Conservation (phyloP, 768 basidiomycete species). For the Russula foetens region DNA sequence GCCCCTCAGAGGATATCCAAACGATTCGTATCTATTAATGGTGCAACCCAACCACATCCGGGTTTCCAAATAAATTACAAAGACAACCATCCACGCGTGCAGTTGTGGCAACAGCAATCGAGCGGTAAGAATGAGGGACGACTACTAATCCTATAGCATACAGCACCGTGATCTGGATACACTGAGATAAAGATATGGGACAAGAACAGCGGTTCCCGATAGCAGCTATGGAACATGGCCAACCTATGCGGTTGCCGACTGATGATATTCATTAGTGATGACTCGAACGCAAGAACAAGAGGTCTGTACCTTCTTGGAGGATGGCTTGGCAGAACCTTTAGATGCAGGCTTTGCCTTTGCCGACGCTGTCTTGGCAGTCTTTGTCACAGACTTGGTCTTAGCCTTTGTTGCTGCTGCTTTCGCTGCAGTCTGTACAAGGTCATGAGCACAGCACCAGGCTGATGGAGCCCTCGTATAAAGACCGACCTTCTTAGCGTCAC, state of each 20-base stretch:
- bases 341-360: conserved; percentile 16
- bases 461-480: neutral
- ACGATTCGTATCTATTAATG: neutral
- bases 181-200: conserved; percentile 17
- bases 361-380: conserved; percentile 5
- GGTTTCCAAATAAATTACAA: conserved; percentile 17
- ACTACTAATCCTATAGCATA: conserved; percentile 23
- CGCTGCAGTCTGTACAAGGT: conserved; percentile 6
- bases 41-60: neutral
- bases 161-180: conserved; percentile 14
- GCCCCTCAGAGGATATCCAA: neutral
- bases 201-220: conserved; percentile 1
- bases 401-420: conserved; percentile 14
- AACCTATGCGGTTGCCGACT: conserved; percentile 10
- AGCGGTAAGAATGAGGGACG: neutral
- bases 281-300: neutral
- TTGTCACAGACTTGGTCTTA: conserved; percentile 10
- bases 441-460: neutral
- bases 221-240: neutral
- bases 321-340: conserved; percentile 3
- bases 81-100: neutral
- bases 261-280: neutral
- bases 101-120: neutral
- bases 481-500: conserved; percentile 29
- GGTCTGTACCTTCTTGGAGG: conserved; percentile 8